phyloP scores from a whole-genome alignment of 805 yeast genomes.

The Saccharomycopsis oosterbeekiorum region DNA sequence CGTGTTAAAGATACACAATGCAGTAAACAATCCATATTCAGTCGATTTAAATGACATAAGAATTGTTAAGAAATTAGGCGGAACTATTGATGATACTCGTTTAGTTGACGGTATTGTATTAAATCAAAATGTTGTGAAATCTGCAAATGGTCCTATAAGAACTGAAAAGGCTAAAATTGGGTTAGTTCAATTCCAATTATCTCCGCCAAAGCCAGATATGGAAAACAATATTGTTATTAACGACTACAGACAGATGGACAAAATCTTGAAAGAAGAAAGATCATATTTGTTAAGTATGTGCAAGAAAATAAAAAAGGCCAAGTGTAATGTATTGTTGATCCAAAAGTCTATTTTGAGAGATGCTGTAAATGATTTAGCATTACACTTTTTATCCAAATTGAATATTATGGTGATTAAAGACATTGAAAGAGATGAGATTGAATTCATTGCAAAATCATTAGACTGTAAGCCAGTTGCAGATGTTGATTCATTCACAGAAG shows the following conservation, averaged over 20 bases:
- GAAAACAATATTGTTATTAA: conserved; percentile 96
- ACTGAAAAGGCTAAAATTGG: conserved; percentile 91
- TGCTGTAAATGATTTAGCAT: conserved; percentile 88
- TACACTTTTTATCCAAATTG: conserved; percentile 88
- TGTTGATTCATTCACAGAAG: conserved; percentile 86
- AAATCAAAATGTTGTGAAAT: conserved; percentile 80
- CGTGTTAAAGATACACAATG: conserved; percentile 58
- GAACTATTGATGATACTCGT: conserved; percentile 95
- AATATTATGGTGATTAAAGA: conserved; percentile 93
- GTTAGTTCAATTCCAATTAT: conserved; percentile 83
- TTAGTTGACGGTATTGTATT: conserved; percentile 88
- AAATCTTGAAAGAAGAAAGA: conserved; percentile 94
- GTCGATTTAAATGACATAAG: conserved; percentile 87
- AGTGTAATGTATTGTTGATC: conserved; percentile 83
- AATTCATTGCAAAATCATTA: conserved; percentile 68
- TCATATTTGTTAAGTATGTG: conserved; percentile 90
- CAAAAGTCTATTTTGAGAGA: conserved; percentile 92
- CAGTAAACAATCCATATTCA: conserved; percentile 32
- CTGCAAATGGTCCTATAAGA: conserved; percentile 92
- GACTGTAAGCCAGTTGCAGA: conserved; percentile 97
- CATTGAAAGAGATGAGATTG: conserved; percentile 92
- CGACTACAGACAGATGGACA: conserved; percentile 99
- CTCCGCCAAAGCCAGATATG: conserved; percentile 96
- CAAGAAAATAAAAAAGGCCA: conserved; percentile 92
- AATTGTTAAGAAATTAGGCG: conserved; percentile 88